These are phyloP conservation scores for Chytriomyces hyalinus DNA, from an alignment of 192 early-diverging fungal genomes.

Conservation along the genomic window DNA sequence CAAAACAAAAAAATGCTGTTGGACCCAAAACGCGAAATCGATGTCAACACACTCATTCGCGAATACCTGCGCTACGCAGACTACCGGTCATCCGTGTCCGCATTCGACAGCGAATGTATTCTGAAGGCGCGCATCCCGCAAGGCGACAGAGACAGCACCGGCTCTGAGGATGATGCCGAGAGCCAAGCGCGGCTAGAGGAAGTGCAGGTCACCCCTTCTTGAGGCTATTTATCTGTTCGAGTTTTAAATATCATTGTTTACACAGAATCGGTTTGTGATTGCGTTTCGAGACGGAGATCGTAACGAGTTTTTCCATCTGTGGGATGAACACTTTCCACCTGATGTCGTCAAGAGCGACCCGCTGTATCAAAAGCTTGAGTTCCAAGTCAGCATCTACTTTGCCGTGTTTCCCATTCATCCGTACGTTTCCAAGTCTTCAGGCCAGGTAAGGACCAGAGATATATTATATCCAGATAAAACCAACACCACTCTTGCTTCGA, in stretches of 20 bases:
- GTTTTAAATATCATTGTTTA: neutral
- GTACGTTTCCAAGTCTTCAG: slow-evolving; percentile 23
- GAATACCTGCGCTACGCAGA: slow-evolving; percentile 50
- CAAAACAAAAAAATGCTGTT: slow-evolving; percentile 30
- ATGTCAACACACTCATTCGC: slow-evolving; percentile 37
- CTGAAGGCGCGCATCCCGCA: slow-evolving; percentile 36
- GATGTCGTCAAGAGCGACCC: slow-evolving; percentile 34
- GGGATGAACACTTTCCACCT: slow-evolving; percentile 52
- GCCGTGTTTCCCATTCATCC: slow-evolving; percentile 54
- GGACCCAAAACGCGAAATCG: slow-evolving; percentile 38
- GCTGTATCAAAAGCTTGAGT: slow-evolving; percentile 47
- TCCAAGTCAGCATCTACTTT: slow-evolving; percentile 56
- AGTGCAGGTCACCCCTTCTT: neutral
- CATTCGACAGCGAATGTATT: slow-evolving; percentile 45
- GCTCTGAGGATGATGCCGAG: slow-evolving; percentile 10
- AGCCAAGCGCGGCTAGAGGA: slow-evolving; percentile 8
- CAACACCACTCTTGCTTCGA: neutral
- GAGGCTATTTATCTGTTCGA: neutral
- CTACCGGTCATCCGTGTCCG: slow-evolving; percentile 30
- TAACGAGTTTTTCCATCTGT: slow-evolving; percentile 50
- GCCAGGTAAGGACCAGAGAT: slow-evolving; percentile 19
- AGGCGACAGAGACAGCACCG: neutral
- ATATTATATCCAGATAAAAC: neutral
- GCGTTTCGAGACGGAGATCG: slow-evolving; percentile 55
- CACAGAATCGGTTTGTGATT: slow-evolving; percentile 43